Evolutionary conservation across 306 rosid species (phyloP).

Genomic region (Quillaja saponaria): DNA sequence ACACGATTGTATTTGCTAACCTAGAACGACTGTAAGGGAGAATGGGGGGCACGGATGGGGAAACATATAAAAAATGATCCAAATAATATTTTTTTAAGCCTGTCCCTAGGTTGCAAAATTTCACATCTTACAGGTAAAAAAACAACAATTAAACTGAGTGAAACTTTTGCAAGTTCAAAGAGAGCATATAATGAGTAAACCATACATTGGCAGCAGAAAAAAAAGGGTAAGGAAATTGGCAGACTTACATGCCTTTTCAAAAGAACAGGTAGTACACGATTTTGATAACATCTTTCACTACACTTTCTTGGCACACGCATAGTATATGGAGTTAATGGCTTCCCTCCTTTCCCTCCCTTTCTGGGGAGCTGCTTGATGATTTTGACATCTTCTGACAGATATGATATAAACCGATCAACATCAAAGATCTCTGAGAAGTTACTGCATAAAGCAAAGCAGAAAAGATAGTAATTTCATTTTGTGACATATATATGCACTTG

Average conservation of each 20-base stretch:
- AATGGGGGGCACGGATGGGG: background rate
- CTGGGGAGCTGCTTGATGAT: conserved; percentile 82
- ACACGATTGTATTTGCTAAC: background rate
- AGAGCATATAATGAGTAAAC: conserved; percentile 19
- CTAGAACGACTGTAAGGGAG: too few relatives aligned
- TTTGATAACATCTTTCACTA: conserved; percentile 84
- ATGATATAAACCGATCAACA: conserved; percentile 78
- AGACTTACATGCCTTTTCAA: conserved; percentile 87
- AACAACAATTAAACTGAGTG: conserved; percentile 16
- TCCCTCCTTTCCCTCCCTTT: conserved; percentile 71
- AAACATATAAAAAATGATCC: background rate
- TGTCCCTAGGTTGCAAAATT: background rate
- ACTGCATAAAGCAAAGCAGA: conserved; percentile 62
- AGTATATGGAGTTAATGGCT: conserved; percentile 54
- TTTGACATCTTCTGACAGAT: conserved; percentile 77
- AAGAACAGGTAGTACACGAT: conserved; percentile 83
- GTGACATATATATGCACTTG: conserved; percentile 6
- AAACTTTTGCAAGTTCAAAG: conserved; percentile 13
- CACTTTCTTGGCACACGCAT: conserved; percentile 99
- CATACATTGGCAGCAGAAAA: conserved; percentile 11
- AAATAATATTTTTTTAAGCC: background rate
- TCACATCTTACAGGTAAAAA: conserved; percentile 25
- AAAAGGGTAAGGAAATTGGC: conserved; percentile 38
- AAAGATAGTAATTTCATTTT: conserved; percentile 4
- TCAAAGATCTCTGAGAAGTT: conserved; percentile 95